Conservation (phyloP, 345 rosid genomes). For the Aegle marmelos region DNA sequence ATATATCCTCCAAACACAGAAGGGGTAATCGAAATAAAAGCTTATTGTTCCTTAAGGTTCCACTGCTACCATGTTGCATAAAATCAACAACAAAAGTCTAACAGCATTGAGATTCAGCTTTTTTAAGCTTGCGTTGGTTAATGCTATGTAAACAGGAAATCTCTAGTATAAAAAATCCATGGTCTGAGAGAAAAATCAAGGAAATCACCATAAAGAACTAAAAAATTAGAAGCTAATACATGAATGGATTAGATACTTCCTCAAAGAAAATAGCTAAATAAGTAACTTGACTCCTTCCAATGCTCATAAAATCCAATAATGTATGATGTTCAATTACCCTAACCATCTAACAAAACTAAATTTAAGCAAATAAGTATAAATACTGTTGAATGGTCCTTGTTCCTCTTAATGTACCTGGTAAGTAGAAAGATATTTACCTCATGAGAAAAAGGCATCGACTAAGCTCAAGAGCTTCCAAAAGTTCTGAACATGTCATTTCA, state of each 20-base stretch:
- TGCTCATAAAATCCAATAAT: background rate
- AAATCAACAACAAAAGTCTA: background rate
- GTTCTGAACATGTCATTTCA: slow-evolving; percentile 90
- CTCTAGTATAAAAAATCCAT: background rate
- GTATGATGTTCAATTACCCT: background rate
- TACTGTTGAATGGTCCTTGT: background rate
- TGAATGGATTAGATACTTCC: background rate
- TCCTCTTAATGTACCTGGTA: background rate
- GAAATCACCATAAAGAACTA: background rate
- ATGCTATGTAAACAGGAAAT: background rate
- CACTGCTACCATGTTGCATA: background rate
- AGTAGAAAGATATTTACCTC: slow-evolving; percentile 49
- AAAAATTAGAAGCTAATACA: background rate
- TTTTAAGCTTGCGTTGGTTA: background rate
- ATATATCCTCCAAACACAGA: background rate
- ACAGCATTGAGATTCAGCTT: background rate
- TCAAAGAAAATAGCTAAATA: background rate
- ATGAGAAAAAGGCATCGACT: slow-evolving; percentile 91
- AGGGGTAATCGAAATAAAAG: background rate
- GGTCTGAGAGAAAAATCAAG: background rate
- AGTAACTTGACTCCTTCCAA: background rate
- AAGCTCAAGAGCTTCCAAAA: slow-evolving; percentile 96
- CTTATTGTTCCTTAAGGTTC: background rate
- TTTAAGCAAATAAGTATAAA: background rate
- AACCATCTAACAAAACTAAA: background rate